phyloP scores from a whole-genome alignment of 345 rosid genomes.

The Populus davidiana region DNA sequence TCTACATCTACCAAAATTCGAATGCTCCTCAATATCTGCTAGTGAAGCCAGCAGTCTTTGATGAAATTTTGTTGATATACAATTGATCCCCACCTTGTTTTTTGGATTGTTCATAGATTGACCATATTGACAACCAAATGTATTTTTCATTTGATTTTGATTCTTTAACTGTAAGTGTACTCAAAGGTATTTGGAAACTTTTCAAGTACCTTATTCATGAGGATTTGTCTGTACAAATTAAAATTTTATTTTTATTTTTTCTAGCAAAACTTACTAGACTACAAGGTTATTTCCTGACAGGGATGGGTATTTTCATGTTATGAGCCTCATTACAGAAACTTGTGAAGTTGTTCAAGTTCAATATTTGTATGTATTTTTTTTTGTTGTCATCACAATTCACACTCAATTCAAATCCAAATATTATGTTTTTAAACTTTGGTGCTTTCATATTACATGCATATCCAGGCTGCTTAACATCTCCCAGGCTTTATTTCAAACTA shows the following conservation, averaged over 20 bases:
- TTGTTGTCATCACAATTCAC: not conserved
- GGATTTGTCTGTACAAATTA: conserved; percentile 15
- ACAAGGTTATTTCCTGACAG: too few relatives aligned
- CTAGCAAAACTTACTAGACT: too few relatives aligned
- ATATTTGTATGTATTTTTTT: too few relatives aligned
- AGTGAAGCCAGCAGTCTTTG: conserved; percentile 62
- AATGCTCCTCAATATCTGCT: conserved; percentile 61
- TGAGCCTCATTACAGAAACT: too few relatives aligned
- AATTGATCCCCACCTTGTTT: not conserved
- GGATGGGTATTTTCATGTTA: too few relatives aligned
- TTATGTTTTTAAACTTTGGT: too few relatives aligned
- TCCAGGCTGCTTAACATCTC: not conserved
- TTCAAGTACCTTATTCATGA: conserved; percentile 15
- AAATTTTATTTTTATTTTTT: not conserved
- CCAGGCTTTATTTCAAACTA: not conserved
- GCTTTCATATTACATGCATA: too few relatives aligned
- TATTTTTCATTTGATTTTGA: conserved; percentile 20
- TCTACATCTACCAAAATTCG: conserved; percentile 18
- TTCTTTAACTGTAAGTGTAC: conserved; percentile 34
- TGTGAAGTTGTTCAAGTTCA: not conserved
- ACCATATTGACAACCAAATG: conserved; percentile 39
- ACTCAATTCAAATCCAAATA: not conserved
- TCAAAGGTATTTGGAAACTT: conserved; percentile 27
- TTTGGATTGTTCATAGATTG: conserved; percentile 18
- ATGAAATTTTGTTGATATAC: conserved; percentile 2